These are phyloP conservation scores for Tilletia horrida DNA, from an alignment of 1,284 basidiomycete species.

Conservation along the genomic window DNA sequence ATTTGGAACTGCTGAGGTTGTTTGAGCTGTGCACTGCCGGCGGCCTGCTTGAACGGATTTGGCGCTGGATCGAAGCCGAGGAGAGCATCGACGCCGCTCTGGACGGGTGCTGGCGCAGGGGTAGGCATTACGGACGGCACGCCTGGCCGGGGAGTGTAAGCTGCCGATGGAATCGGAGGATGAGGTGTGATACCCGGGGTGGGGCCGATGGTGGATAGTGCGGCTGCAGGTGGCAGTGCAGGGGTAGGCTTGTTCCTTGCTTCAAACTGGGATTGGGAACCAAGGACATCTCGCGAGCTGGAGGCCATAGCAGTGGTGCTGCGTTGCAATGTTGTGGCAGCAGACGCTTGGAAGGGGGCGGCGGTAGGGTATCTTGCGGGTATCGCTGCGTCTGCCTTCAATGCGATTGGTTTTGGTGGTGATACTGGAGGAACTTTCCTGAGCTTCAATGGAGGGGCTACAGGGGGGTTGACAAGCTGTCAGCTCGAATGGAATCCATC, in stretches of 20 bases:
- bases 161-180: slow-evolving; percentile 23
- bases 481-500: not conserved
- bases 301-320: slow-evolving; percentile 5
- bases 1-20: slow-evolving; percentile 5
- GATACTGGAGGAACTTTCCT: not conserved
- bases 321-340: not conserved
- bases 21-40: slow-evolving; percentile 1
- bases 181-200: slow-evolving; percentile 34
- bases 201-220: slow-evolving; percentile 25
- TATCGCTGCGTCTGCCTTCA: not conserved
- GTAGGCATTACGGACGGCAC: slow-evolving; percentile 21
- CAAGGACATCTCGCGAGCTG: not conserved
- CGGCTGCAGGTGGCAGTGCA: slow-evolving; percentile 21
- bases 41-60: slow-evolving; percentile 49
- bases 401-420: not conserved
- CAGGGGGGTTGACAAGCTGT: not conserved
- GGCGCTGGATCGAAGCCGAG: slow-evolving; percentile 47
- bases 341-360: not conserved
- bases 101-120: slow-evolving; percentile 28
- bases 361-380: slow-evolving; percentile 12
- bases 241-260: not conserved
- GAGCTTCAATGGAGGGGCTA: slow-evolving; percentile 12
- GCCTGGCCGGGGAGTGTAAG: slow-evolving; percentile 25
- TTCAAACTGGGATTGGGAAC: too few species aligned
- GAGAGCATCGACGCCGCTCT: slow-evolving; percentile 25